Conservation (phyloP, 768 basidiomycete genomes). For the Suillus subluteus region DNA sequence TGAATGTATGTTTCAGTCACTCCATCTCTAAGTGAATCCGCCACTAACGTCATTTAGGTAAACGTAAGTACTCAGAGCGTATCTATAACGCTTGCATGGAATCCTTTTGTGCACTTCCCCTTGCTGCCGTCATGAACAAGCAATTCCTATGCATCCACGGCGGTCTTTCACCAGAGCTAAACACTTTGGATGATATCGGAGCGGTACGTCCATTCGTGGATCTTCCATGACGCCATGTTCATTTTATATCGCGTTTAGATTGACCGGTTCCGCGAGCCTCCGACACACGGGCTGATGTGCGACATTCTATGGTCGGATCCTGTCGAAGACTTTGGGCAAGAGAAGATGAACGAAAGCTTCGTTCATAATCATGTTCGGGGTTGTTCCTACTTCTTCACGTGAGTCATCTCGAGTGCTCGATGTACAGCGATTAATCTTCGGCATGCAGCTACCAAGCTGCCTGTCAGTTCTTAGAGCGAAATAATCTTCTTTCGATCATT, state of each 20-base stretch:
- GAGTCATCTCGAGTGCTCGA: constrained; percentile 22
- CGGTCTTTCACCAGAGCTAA: constrained; percentile 92
- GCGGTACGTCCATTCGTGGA: constrained; percentile 51
- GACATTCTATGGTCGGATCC: constrained; percentile 99
- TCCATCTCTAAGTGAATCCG: constrained; percentile 12
- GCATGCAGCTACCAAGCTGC: constrained; percentile 86
- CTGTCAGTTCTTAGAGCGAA: constrained; percentile 95
- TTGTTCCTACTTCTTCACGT: constrained; percentile 96
- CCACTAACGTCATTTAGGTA: constrained; percentile 56
- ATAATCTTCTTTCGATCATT: constrained; percentile 95
- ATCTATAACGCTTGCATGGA: constrained; percentile 99
- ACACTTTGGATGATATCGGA: constrained; percentile 94
- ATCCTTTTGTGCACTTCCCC: constrained; percentile 91
- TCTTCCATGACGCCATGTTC: neutral
- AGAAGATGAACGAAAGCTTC: constrained; percentile 90
- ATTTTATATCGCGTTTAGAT: constrained; percentile 54
- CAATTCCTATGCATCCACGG: constrained; percentile 99
- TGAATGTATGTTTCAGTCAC: constrained; percentile 68
- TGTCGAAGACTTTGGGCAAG: constrained; percentile 94
- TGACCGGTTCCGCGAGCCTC: constrained; percentile 98
- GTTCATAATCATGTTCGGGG: constrained; percentile 96
- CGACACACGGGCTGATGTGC: constrained; percentile 97
- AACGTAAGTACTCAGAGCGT: constrained; percentile 97
- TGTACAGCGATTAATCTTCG: constrained; percentile 10
- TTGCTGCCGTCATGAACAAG: constrained; percentile 99